Evolutionary conservation across 1,284 basidiomycete species (phyloP), one percentile per base, ranked within the genome.

Genomic region (Somion occarium): DNA sequence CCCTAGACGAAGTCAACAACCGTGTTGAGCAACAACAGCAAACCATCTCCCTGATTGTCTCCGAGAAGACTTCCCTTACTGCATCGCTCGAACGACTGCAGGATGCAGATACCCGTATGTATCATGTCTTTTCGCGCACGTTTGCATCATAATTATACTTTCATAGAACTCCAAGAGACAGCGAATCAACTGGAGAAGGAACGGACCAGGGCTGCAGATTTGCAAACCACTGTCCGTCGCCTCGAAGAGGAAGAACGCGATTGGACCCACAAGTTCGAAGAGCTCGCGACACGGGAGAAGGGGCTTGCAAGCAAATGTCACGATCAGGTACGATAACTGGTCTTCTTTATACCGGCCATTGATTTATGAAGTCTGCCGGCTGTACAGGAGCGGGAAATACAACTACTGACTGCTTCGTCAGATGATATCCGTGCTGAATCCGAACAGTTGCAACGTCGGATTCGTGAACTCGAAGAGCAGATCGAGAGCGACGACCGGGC

Each of bases 401-500:
- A 88, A 57, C 69, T 82, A 24, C 69, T 75, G 18, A 79, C 74
- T 53, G 76, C 73, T 1, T 72, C 77, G 2, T 63, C 78, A n/a
- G 69, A 73, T 38, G 81, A 84, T 44, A 64, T 79, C 26, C 78
- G 75, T 46, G 68, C 74, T 26, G 73, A 82, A 54, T 72, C 78
- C 3, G 77, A 79, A 50, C 71, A 77, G 39, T 73, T 75, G 56
- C 73, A 78, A 53, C 75, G 79, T 44, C 73, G 78, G 51, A 73
- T 83, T 20, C 80, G 79, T 25, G 87, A 90, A 59, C 67, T 91
- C 25, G 80, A 88, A 60, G 89, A 91, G 57, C 87, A 88, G 56
- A 84, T 91, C 23, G 80, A 91, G 63, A 82, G 79, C 55, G 88
- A 91, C 61, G 88, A 91, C 65, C 82, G 86, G 30, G 82, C 82